phyloP scores from a whole-genome alignment of 1,139 yeast genomes.

The Diutina rugosa region DNA sequence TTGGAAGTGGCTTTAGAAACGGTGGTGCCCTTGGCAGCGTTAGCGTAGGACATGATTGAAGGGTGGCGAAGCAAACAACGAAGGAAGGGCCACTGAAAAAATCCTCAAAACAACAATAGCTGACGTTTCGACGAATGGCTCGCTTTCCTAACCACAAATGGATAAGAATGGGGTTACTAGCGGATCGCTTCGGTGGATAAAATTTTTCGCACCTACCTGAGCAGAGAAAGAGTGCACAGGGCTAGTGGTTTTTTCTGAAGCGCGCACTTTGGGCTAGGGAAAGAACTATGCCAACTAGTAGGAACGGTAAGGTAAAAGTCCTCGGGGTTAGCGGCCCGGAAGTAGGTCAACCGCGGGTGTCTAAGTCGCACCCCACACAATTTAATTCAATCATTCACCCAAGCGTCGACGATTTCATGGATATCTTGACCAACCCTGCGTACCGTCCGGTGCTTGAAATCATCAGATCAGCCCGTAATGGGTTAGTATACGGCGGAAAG shows the following conservation, averaged over 20 bases:
- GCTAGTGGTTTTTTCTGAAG: not conserved
- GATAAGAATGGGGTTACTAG: not conserved
- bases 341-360: not conserved
- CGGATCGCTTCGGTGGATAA: not conserved
- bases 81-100: not conserved
- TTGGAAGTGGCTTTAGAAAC: not conserved
- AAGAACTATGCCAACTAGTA: not conserved
- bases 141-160: conserved; percentile 1
- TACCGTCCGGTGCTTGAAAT: conserved; percentile 27
- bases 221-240: not conserved
- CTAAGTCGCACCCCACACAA: not conserved
- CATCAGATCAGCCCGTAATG: conserved; percentile 32
- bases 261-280: not conserved
- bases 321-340: not conserved
- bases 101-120: not conserved
- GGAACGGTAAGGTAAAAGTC: not conserved
- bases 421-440: conserved; percentile 5
- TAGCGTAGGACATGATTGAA: not conserved
- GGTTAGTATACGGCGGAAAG: conserved; percentile 61
- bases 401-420: not conserved
- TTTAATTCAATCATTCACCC: not conserved
- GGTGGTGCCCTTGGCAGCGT: conserved; percentile 1
- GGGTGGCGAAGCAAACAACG: not conserved
- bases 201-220: conserved; percentile 1
- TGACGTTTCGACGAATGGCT: not conserved